Conservation (phyloP, 1,284 basidiomycete genomes). For the Pseudomicrostroma phylloplanum region DNA sequence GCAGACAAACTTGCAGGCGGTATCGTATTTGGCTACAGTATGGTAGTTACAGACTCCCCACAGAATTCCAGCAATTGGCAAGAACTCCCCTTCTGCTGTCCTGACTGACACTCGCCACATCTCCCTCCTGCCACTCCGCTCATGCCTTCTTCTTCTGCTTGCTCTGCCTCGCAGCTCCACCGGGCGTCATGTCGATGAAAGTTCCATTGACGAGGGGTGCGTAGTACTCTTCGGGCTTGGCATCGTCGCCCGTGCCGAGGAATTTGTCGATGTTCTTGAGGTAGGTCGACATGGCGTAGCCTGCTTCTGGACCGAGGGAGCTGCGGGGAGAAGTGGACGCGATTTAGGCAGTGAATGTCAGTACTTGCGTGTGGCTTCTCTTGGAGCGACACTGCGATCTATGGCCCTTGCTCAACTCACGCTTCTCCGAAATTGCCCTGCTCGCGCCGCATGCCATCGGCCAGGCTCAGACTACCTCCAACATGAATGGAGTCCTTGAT, state of each 20-base stretch:
- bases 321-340: background rate
- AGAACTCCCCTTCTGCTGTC: too few relatives aligned
- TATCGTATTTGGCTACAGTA: too few relatives aligned
- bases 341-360: background rate
- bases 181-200: constrained; percentile 12
- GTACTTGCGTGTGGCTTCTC: background rate
- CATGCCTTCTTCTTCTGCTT: background rate
- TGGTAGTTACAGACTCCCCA: too few relatives aligned
- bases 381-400: background rate
- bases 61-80: too few relatives aligned
- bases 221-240: background rate
- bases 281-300: constrained; percentile 9
- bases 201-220: constrained; percentile 1
- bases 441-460: constrained; percentile 11
- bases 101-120: too few relatives aligned
- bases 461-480: background rate
- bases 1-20: too few relatives aligned
- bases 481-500: constrained; percentile 15
- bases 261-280: constrained; percentile 5
- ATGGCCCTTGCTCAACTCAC: background rate
- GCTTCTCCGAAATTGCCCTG: constrained; percentile 11
- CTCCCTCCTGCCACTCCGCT: too few relatives aligned
- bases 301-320: constrained; percentile 10
- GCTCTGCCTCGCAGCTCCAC: constrained; percentile 2
- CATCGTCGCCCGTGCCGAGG: constrained; percentile 9